Percentiles rank a stretch among this genome's conserved stretches.
These are phyloP conservation scores for Psophocarpus tetragonolobus DNA, from an alignment of 306 rosid species.

Conservation along the genomic window DNA sequence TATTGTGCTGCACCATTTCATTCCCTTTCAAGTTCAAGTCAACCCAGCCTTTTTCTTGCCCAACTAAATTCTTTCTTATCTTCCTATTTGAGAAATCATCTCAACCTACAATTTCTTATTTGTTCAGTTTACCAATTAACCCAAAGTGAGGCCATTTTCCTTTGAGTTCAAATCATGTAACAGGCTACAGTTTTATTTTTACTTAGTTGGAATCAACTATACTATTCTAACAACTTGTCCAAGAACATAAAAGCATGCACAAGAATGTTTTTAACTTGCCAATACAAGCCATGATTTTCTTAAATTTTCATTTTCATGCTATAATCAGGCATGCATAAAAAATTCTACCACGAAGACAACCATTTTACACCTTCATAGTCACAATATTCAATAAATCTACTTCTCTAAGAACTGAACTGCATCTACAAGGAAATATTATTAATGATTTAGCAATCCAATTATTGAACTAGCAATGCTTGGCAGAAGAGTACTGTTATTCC, in stretches of 20 bases:
- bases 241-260: background rate
- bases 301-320: background rate
- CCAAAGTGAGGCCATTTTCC: background rate
- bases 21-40: too few species aligned
- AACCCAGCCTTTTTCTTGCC: background rate
- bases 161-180: too few species aligned
- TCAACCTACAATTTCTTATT: background rate
- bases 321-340: background rate
- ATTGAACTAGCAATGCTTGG: background rate
- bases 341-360: background rate
- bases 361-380: background rate
- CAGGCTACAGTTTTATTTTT: background rate
- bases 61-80: background rate
- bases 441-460: background rate
- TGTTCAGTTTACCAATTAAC: background rate
- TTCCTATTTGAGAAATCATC: background rate
- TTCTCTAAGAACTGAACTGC: background rate
- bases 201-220: background rate
- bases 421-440: too few species aligned
- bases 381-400: background rate
- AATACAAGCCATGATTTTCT: background rate
- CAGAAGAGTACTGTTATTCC: background rate
- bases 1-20: background rate
- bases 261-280: background rate
- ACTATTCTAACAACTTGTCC: background rate